Conservation (phyloP, 202 grass and related monocot species). For the Schoenoplectus tabernaemontani region DNA sequence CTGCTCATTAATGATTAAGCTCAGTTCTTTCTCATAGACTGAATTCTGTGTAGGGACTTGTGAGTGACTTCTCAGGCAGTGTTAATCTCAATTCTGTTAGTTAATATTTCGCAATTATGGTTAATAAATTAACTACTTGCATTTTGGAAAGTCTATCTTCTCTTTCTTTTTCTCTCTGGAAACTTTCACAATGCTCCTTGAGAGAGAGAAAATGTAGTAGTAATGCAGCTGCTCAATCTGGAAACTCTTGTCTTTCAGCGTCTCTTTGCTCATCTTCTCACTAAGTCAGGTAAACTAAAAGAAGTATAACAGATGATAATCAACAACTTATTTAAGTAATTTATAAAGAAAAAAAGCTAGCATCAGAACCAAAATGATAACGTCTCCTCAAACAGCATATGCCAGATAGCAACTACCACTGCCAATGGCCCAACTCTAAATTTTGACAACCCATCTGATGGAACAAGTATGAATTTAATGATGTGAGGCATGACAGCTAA, state of each 20-base stretch:
- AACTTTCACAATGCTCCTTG: constrained; percentile 25
- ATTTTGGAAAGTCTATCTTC: not conserved
- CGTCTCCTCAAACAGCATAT: constrained; percentile 29
- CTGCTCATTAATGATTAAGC: too few species aligned
- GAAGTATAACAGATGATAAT: not conserved
- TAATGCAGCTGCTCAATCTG: constrained; percentile 23
- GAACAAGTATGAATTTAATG: constrained; percentile 32
- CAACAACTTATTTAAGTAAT: not conserved
- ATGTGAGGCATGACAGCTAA: constrained; percentile 88
- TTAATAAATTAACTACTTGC: not conserved
- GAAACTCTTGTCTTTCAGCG: constrained; percentile 45
- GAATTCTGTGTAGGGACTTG: too few species aligned
- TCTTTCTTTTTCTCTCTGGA: constrained; percentile 14
- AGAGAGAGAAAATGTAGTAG: not conserved
- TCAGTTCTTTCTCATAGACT: too few species aligned
- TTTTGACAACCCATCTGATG: constrained; percentile 44
- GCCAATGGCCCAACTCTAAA: constrained; percentile 31
- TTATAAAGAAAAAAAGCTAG: not conserved
- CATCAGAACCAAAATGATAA: constrained; percentile 16
- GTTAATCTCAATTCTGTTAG: not conserved
- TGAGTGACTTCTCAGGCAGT: too few species aligned
- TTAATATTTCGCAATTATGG: not conserved
- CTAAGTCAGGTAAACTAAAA: constrained; percentile 52
- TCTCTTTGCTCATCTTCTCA: constrained; percentile 40
- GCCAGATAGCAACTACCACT: constrained; percentile 46